These are phyloP conservation scores for Coriaria nepalensis DNA, from an alignment of 306 rosid genomes.

Conservation along the genomic window DNA sequence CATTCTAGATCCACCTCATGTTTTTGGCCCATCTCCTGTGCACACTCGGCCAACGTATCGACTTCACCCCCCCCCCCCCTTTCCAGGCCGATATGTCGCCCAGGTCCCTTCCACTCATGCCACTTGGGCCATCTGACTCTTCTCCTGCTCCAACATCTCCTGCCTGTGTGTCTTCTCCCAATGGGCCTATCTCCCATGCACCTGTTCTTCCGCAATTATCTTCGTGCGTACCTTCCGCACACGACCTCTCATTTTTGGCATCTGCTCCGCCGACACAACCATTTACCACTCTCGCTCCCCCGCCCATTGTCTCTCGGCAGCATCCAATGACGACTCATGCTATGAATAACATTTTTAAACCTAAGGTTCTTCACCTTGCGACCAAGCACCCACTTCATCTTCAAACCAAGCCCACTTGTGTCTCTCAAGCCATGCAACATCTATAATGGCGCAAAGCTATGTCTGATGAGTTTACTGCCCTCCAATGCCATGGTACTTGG, in stretches of 20 bases:
- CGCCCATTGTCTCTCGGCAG: background rate
- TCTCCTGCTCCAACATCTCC: too few relatives aligned
- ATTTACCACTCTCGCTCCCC: background rate
- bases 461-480: background rate
- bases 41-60: too few relatives aligned
- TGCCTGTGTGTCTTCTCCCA: too few relatives aligned
- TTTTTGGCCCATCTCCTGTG: too few relatives aligned
- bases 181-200: too few relatives aligned
- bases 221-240: too few relatives aligned
- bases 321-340: background rate
- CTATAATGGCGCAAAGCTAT: background rate
- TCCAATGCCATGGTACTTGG: background rate
- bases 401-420: background rate
- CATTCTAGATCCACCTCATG: too few relatives aligned
- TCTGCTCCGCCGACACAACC: background rate
- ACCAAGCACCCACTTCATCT: background rate
- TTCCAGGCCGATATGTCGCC: too few relatives aligned
- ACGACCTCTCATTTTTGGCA: background rate
- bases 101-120: too few relatives aligned
- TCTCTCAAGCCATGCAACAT: background rate
- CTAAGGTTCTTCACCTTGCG: background rate
- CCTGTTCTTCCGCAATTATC: too few relatives aligned
- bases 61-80: too few relatives aligned
- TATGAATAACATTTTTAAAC: slow-evolving; percentile 1
- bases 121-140: too few relatives aligned